Evolutionary conservation across 139 green algal genomes (phyloP).

Genomic region (Ettlia oleoabundans): DNA sequence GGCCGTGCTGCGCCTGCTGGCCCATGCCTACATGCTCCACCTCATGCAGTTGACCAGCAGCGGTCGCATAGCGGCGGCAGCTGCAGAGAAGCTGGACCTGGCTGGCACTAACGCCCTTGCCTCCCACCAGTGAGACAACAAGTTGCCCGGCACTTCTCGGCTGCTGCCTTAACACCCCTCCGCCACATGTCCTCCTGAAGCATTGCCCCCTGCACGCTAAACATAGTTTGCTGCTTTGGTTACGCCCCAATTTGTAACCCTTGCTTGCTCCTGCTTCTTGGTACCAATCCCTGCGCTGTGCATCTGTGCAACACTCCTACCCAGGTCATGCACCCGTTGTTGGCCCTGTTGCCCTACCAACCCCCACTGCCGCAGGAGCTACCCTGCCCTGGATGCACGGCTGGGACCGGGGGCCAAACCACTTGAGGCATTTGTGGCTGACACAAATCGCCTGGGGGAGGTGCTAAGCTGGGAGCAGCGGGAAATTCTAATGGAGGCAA

Average conservation of each 20-base stretch:
- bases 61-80: constrained; percentile 41
- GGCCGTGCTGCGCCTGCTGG: constrained; percentile 32
- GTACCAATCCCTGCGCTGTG: too few relatives aligned
- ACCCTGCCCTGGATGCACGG: background rate
- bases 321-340: too few relatives aligned
- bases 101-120: constrained; percentile 5
- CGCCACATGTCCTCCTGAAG: too few relatives aligned
- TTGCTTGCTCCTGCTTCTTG: too few relatives aligned
- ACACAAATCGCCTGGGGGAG: constrained; percentile 7
- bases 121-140: constrained; percentile 34
- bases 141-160: too few relatives aligned
- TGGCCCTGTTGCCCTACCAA: background rate
- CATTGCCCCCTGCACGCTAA: background rate
- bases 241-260: too few relatives aligned
- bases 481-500: constrained; percentile 16
- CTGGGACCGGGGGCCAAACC: background rate
- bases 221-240: background rate
- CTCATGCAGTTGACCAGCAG: constrained; percentile 44
- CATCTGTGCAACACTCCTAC: too few relatives aligned
- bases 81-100: constrained; percentile 32
- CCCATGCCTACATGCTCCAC: constrained; percentile 36
- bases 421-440: background rate
- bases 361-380: background rate
- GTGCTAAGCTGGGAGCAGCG: background rate
- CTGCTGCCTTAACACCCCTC: too few relatives aligned